phyloP scores from a whole-genome alignment of 306 rosid genomes.

The Glycine latifolia region DNA sequence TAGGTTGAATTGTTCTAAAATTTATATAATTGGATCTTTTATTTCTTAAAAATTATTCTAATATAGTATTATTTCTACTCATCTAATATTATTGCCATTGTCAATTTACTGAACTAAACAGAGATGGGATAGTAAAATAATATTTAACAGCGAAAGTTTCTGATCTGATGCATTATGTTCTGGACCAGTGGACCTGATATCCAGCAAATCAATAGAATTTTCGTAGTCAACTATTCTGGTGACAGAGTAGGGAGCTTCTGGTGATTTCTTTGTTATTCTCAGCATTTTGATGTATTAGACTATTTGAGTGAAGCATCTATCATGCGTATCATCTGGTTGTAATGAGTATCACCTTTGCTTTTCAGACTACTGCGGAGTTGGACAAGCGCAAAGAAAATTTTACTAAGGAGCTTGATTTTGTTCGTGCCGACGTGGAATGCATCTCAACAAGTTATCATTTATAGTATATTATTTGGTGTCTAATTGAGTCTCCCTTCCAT shows the following conservation, averaged over 20 bases:
- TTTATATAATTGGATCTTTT: not conserved
- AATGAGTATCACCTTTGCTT: constrained; percentile 18
- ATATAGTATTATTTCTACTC: not conserved
- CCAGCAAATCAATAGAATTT: constrained; percentile 17
- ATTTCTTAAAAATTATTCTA: not conserved
- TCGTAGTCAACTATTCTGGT: not conserved
- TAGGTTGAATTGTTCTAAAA: not conserved
- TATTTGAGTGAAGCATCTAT: constrained; percentile 14
- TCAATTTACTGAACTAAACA: constrained; percentile 27
- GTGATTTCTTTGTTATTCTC: constrained; percentile 32
- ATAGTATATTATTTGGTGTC: constrained; percentile 1
- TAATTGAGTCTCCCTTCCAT: not conserved
- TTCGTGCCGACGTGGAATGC: constrained; percentile 95
- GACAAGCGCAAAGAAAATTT: constrained; percentile 87
- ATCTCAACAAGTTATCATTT: constrained; percentile 7
- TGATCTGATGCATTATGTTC: constrained; percentile 6
- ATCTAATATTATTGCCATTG: not conserved
- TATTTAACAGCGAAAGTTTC: constrained; percentile 23
- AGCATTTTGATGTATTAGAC: constrained; percentile 4
- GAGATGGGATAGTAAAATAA: not conserved
- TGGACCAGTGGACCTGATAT: constrained; percentile 7
- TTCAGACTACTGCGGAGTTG: constrained; percentile 97
- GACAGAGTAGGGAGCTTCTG: constrained; percentile 21
- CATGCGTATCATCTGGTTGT: not conserved
- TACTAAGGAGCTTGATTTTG: constrained; percentile 89